Base-by-base conservation (phyloP, 768 basidiomycete species). In the Kwoniella dejecticola region DNA sequence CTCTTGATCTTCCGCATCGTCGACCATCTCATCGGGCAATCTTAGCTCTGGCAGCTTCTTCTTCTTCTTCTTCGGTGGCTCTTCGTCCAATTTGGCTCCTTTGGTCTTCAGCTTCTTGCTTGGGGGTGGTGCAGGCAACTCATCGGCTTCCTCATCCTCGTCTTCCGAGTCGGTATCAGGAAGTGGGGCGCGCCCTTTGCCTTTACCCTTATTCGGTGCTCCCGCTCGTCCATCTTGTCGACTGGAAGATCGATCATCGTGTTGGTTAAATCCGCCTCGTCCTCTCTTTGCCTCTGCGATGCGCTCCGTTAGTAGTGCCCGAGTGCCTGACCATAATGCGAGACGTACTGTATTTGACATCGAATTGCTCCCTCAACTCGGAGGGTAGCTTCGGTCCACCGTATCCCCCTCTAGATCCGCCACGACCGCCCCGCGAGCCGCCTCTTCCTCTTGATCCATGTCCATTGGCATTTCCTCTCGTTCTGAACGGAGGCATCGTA, bases 1-100 rank as follows among this genome's bases (percentile, higher is more conserved):
- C 72, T 94, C 91, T 0, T 84, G 83, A 70, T 94, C 92, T 68
- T 98, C 94, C 31, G 88, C 83, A 56, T 75, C 69, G 3, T 29
- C 64, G 2, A 46, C 47, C 11, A 24, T 21, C 11, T 36, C 17
- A 12, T 57, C 63, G 19, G 72, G 67, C 11, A 70, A 40, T 7
- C 55, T 54, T 21, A 74, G 46, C 55, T 74, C 69, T 0, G 56
- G 59, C 24, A 59, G 33, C 62, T 68, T 74, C 61, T 63, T 65
- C 54, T 67, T 77, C 62, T 69, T 70, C 57, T 62, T 49, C 40
- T 41, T 44, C 23, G 49, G 55, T 52, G 38, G 6, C n/a, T 40
- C 40, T 30, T 27, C 42, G 10, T 40, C 49, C 10, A 24, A 21
- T 3, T 2, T 44, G 33, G 27, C 26, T 23, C 31, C 15, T 38